Evolutionary conservation across 352 stramenopile species (phyloP), one percentile per base, ranked within the genome.

Genomic region (Thraustochytrium sp.): DNA sequence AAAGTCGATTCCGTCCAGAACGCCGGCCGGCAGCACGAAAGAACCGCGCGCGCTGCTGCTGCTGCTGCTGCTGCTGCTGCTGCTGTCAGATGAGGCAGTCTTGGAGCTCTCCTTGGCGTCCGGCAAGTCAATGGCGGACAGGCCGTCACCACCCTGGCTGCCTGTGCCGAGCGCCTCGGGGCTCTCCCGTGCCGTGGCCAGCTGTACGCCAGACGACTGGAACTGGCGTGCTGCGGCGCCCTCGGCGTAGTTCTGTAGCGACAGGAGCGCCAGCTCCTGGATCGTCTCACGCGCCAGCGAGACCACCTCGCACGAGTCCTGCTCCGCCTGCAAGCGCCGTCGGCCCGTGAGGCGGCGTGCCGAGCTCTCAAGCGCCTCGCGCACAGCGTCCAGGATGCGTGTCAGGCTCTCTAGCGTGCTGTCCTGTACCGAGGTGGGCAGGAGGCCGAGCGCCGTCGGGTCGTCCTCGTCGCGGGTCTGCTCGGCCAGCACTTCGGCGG

Each of bases 351-450:
- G 40, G 21, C 34, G 59, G 21, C 42, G 29, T 16, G 42, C 65
- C 13, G 42, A 62, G 18, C 26, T 64, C 23, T 37, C 42, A n/a
- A 77, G 37, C 1, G 9, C 46, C 64, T 40, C 16, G 42, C 49
- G 65, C 29, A 36, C 42, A 11, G 65, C 65, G 8, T 21, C 49
- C 21, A 77, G 42, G 26, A 62, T 62, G 29, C 34, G 42, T 23
- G 65, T 40, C 23, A 77, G 34, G 42, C 42, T 77, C 23, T 77
- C 65, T 11, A 77, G 65, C 11, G 65, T 44, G 49, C 64, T 77
- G 42, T 46, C 42, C 42, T 55, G 42, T n/a, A 77, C 42, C 40
- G 65, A 77, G 16, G 40, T 26, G 5, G 65, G 65, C 11, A 77
- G 42, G 65, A 77, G 68, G 46, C 49, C 65, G 16, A 77, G 16